Base-by-base conservation (phyloP, 2,329 filamentous ascomycete species). In the Ciborinia camelliae region DNA sequence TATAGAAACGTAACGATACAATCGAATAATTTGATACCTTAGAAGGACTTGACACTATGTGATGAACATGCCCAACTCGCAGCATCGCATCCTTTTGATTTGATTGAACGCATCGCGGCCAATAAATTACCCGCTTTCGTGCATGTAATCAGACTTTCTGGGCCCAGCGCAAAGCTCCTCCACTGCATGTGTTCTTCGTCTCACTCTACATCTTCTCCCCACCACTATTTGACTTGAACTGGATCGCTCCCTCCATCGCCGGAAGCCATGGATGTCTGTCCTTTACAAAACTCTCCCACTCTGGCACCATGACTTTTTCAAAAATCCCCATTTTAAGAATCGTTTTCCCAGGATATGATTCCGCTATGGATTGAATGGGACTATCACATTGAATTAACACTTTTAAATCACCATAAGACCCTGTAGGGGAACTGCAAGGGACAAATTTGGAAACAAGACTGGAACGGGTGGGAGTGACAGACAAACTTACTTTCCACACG, bases 241-340 rank as follows among this genome's bases (percentile, higher is more conserved):
- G 67, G 10, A 64, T 53, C 15, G 66, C 39, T n/a, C 66, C 66
- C 15, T 69, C 66, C 4, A 67, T 23, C 26, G 55, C 43, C 48
- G 63, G 50, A 39, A 68, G 48, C 80, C 80, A 82, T 3, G 70
- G 68, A 67, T 82, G 79, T 58, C 76, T 74, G 67, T 80, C 76
- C n/a, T 71, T 63, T 2, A 75, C 77, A 71, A 82, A 82, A 20
- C 70, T 74, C 71, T 82, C 80, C 54, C 73, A 74, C 65, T 81
- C 79, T 0, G 80, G 80, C 64, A 75, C 71, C 5, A 80, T 79
- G 30, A 82, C 81, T 4, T 78, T 72, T 6, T 79, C 79, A 67
- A 81, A 81, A 50, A 83, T 79, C 15, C 81, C 81, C 75, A 82
- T 77, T 71, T 83, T 83, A 53, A 83, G 59, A 18, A 83, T 74